Evolutionary conservation across 1,284 basidiomycete genomes (phyloP).

Genomic region (Blastosporella zonata): DNA sequence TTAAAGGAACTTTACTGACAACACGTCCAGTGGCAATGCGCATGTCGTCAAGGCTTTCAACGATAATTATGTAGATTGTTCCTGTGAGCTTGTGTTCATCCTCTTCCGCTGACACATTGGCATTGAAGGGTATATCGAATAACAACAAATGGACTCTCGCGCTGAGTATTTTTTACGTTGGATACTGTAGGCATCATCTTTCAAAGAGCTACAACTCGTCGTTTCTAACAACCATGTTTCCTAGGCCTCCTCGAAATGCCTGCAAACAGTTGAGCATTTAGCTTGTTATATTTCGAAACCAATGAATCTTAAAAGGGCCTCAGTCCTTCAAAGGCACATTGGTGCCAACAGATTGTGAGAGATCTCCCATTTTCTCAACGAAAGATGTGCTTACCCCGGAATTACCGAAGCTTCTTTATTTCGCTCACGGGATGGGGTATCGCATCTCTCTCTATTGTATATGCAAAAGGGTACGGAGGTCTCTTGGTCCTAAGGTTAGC

Average conservation of each 20-base stretch:
- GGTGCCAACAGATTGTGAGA: constrained; percentile 55
- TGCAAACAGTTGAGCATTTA: constrained; percentile 41
- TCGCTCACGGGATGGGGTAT: constrained; percentile 53
- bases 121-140: constrained; percentile 40
- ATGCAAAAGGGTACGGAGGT: constrained; percentile 49
- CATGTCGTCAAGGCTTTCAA: constrained; percentile 51
- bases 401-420: constrained; percentile 44
- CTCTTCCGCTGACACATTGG: not conserved
- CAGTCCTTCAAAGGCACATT: constrained; percentile 54
- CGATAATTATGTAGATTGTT: constrained; percentile 46
- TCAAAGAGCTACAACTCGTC: not conserved
- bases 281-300: not conserved
- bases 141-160: constrained; percentile 55
- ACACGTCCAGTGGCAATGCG: constrained; percentile 40
- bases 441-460: constrained; percentile 49
- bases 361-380: not conserved
- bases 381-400: not conserved
- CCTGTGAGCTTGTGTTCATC: not conserved
- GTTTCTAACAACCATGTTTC: not conserved
- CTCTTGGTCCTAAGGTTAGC: constrained; percentile 44
- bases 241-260: constrained; percentile 55
- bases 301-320: not conserved
- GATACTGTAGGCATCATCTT: constrained; percentile 41
- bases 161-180: constrained; percentile 56
- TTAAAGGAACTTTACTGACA: not conserved